Evolutionary conservation across 2,329 filamentous ascomycete species (phyloP).

Genomic region (Claviceps sorghi): DNA sequence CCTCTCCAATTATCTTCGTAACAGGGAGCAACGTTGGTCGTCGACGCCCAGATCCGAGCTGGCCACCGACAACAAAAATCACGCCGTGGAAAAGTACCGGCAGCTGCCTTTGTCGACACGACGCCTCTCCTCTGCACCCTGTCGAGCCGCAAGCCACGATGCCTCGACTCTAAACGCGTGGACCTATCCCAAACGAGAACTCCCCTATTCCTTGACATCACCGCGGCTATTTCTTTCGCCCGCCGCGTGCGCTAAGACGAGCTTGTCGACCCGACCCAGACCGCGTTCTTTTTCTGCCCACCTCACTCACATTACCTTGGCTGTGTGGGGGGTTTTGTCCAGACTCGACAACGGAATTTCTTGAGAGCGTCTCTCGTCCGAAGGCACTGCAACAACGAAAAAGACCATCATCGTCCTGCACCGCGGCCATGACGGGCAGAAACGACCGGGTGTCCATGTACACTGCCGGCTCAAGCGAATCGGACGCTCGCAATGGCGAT

Average conservation of each 20-base stretch:
- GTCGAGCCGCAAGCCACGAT: not conserved
- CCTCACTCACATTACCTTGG: not conserved
- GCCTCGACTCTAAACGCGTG: constrained; percentile 1
- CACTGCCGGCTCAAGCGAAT: constrained; percentile 40
- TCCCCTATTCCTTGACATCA: not conserved
- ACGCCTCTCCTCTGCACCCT: not conserved
- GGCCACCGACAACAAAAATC: not conserved
- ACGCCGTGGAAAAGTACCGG: not conserved
- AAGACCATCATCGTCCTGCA: not conserved
- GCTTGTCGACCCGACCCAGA: not conserved
- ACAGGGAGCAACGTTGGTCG: not conserved
- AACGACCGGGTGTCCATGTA: constrained; percentile 44
- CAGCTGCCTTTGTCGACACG: not conserved
- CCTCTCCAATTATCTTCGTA: not conserved
- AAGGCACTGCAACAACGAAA: not conserved
- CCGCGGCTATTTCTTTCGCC: constrained; percentile 5
- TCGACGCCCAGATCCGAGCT: too few species aligned
- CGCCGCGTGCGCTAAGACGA: constrained; percentile 2
- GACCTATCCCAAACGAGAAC: not conserved
- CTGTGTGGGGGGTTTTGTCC: not conserved
- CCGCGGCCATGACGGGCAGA: constrained; percentile 31
- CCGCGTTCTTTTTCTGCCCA: not conserved
- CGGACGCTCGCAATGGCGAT: constrained; percentile 46
- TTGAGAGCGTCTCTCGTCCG: not conserved
- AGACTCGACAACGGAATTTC: not conserved